phyloP scores from a whole-genome alignment of 129 eudicot species.

The Ambrosia artemisiifolia region DNA sequence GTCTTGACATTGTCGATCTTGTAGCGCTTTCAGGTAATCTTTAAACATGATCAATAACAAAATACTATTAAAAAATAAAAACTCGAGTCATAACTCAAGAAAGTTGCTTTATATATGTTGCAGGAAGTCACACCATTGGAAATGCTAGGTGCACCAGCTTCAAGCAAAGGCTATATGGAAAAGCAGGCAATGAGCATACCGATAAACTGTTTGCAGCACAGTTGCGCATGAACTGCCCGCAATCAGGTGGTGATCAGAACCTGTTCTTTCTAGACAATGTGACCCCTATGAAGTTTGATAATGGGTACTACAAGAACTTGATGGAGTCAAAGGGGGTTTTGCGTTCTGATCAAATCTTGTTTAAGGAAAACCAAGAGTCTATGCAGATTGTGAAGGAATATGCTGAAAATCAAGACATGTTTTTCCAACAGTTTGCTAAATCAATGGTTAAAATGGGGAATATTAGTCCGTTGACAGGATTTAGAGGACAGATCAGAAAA shows the following conservation, averaged over 20 bases:
- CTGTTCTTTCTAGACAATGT: constrained; percentile 51
- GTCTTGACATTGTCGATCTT: constrained; percentile 70
- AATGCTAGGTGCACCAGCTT: constrained; percentile 75
- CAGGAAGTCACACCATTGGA: constrained; percentile 94
- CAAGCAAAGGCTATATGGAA: constrained; percentile 84
- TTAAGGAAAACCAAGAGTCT: constrained; percentile 27
- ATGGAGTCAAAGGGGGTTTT: constrained; percentile 56
- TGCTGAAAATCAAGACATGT: constrained; percentile 31
- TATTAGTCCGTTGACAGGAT: constrained; percentile 42
- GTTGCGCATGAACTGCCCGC: constrained; percentile 57
- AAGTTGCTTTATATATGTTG: constrained; percentile 20
- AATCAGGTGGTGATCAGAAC: constrained; percentile 81
- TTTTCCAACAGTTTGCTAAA: constrained; percentile 40
- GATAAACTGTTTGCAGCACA: constrained; percentile 49
- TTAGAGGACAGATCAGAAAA: constrained; percentile 43
- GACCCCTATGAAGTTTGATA: constrained; percentile 60
- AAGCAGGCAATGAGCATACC: constrained; percentile 39
- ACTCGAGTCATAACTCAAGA: background rate
- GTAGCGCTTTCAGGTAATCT: constrained; percentile 72
- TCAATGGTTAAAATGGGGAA: constrained; percentile 57
- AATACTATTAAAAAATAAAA: background rate
- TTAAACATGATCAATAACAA: background rate
- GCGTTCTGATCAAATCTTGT: constrained; percentile 35
- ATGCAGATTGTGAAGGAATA: constrained; percentile 35
- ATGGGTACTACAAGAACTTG: constrained; percentile 70